Evolutionary conservation across 768 basidiomycete genomes (phyloP).

Genomic region (Termitomyces sp.): DNA sequence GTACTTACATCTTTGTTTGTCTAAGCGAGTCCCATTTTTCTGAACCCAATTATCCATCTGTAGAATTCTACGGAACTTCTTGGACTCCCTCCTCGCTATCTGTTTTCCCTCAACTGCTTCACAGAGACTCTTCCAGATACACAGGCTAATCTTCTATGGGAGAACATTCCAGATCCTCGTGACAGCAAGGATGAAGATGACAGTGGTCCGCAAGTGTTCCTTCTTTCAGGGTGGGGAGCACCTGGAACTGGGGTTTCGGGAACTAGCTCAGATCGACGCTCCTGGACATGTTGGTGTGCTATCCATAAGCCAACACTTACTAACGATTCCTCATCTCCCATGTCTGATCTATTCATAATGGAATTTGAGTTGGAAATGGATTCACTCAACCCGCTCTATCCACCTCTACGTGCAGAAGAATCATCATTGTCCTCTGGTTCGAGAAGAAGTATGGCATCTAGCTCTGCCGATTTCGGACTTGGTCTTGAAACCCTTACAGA

Average conservation of each 20-base stretch:
- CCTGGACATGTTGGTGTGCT: conserved; percentile 70
- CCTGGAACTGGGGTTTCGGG: conserved; percentile 41
- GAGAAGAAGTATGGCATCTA: background rate
- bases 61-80: conserved; percentile 77
- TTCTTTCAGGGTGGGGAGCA: conserved; percentile 64
- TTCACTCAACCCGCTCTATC: conserved; percentile 63
- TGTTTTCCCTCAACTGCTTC: conserved; percentile 71
- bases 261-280: conserved; percentile 27
- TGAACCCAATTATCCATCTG: background rate
- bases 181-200: conserved; percentile 43
- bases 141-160: conserved; percentile 64
- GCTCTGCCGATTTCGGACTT: background rate
- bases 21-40: background rate
- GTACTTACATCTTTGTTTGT: conserved; percentile 25
- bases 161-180: conserved; percentile 64
- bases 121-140: conserved; percentile 60
- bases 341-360: conserved; percentile 47
- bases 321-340: conserved; percentile 3
- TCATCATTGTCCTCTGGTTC: background rate
- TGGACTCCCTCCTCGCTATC: conserved; percentile 62
- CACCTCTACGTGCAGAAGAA: conserved; percentile 19
- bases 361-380: conserved; percentile 81
- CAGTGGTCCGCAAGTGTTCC: conserved; percentile 54
- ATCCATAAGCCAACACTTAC: conserved; percentile 45
- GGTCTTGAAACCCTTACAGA: background rate